Evolutionary conservation across 2,329 filamentous ascomycete species (phyloP), one percentile per base, ranked within the genome.

Genomic region (Fusarium phyllophilum): DNA sequence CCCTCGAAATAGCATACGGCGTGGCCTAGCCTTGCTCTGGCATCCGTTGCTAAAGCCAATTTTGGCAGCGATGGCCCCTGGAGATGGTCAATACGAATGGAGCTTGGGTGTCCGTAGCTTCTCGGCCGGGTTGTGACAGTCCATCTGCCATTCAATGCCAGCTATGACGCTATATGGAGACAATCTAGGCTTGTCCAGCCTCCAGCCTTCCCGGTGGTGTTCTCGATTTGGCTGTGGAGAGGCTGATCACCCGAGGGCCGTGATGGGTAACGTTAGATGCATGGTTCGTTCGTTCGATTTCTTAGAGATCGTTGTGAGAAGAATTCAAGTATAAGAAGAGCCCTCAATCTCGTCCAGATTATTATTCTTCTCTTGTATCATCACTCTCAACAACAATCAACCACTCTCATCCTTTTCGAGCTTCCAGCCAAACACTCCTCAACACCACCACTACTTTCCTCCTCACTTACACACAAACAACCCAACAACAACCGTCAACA

Each of bases 401-500:
- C 26, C 70, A 62, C 62, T 54, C 59, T 64, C 72, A 75, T 56
- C 46, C 48, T 62, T 62, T 67, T 66, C 31, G n/a, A 68, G 29
- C 62, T 44, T 66, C 55, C 51, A 75, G 45, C 59, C 46, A 72
- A 64, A 71, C 56, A 66, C 65, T 56, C 29, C 34, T 55, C 72
- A 70, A 45, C 51, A 66, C 55, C 48, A 59, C 57, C 48, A 63
- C 39, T 18, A 58, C 51, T 56, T 38, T 57, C 58, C 51, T 36
- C 31, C 29, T 63, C 51, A 67, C 59, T 65, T 51, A 70, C 60
- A 59, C 54, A 63, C 57, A 55, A 62, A 68, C 54, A 64, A 67
- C 48, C 61, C 55, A 70, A 48, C 54, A 59, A 54, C 70, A 70
- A 61, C 75, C 75, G 56, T 73, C 78, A 86, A 78, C 61, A 87